phyloP scores from a whole-genome alignment of 148 eudicot genomes.

The Hydrangea macrophylla region DNA sequence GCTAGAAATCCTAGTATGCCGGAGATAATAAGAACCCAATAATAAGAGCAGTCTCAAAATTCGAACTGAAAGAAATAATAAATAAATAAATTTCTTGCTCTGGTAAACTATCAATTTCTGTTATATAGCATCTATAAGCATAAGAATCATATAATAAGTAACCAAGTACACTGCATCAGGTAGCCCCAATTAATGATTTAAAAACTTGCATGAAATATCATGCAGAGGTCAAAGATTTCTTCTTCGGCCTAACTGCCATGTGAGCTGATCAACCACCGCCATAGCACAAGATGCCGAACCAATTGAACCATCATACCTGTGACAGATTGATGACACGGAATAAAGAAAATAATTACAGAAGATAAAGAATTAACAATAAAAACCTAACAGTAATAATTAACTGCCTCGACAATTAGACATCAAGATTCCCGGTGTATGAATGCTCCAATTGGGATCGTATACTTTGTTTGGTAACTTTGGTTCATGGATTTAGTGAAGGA shows the following conservation, averaged over 20 bases:
- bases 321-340: conserved; percentile 5
- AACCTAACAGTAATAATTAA: no score
- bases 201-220: background rate
- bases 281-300: conserved; percentile 85
- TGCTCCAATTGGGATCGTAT: background rate
- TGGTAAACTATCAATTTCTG: background rate
- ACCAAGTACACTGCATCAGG: no score
- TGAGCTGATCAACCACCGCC: conserved; percentile 69
- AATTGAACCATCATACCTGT: conserved; percentile 88
- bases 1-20: background rate
- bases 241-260: conserved; percentile 46
- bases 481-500: no score
- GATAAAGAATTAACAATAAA: no score
- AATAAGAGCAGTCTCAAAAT: background rate
- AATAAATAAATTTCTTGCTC: no score
- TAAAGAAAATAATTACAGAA: no score
- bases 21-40: background rate
- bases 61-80: background rate
- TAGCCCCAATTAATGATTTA: background rate
- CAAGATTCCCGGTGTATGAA: background rate
- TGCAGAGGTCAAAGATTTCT: conserved; percentile 45
- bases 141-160: background rate
- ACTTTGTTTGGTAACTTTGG: no score
- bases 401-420: background rate
- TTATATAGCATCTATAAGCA: background rate